Evolutionary conservation across 805 yeast genomes (phyloP).

Genomic region (Lipomyces spencermartinsiae): DNA sequence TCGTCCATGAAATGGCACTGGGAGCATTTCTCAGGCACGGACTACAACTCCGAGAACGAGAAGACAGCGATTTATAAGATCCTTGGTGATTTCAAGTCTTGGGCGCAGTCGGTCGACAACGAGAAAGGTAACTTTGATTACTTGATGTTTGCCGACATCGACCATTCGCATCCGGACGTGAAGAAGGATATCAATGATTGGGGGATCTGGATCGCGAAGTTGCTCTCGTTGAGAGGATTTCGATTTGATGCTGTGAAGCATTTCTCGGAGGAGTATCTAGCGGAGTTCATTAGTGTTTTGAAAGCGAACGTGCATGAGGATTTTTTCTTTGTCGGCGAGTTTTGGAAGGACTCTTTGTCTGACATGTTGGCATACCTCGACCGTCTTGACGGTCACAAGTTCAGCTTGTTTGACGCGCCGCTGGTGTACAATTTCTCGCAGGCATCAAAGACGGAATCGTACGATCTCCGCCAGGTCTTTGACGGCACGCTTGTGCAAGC

Average conservation of each 20-base stretch:
- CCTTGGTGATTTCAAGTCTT: conserved; percentile 30
- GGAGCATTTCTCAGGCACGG: conserved; percentile 38
- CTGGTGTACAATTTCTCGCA: conserved; percentile 34
- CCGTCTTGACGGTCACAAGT: conserved; percentile 24
- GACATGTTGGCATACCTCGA: conserved; percentile 34
- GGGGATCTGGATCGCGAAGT: conserved; percentile 35
- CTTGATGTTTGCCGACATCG: conserved; percentile 38
- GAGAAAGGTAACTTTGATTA: conserved; percentile 40
- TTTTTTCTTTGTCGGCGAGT: conserved; percentile 37
- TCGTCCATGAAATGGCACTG: conserved; percentile 35
- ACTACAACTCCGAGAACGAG: conserved; percentile 30
- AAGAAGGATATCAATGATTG: conserved; percentile 31
- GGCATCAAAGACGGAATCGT: conserved; percentile 29
- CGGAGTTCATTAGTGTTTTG: conserved; percentile 24
- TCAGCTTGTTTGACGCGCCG: conserved; percentile 35
- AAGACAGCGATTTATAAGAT: conserved; percentile 36
- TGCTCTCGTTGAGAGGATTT: conserved; percentile 34
- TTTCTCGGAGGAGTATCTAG: conserved; percentile 33
- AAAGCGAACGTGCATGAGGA: conserved; percentile 24
- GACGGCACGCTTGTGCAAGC: conserved; percentile 31
- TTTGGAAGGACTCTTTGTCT: conserved; percentile 34
- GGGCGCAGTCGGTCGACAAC: conserved; percentile 33
- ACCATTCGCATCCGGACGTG: conserved; percentile 37
- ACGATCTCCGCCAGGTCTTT: conserved; percentile 31
- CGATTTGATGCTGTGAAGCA: conserved; percentile 38